phyloP scores from a whole-genome alignment of 805 yeast genomes.

The Candida qinlingensis region DNA sequence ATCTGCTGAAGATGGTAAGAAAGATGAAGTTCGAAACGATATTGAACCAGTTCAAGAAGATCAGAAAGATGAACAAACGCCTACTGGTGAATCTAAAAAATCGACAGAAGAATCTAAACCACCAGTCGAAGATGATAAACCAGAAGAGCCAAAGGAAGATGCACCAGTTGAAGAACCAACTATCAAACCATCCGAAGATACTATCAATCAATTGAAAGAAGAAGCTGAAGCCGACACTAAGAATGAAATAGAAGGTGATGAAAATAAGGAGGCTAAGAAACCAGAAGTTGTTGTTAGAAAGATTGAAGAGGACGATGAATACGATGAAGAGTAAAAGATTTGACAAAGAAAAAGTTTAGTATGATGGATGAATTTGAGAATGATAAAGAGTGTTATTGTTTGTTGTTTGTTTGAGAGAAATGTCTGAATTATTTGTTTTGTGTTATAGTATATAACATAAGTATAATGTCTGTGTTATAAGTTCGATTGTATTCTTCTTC shows the following conservation, averaged over 20 bases:
- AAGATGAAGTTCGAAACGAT: no score
- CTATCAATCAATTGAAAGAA: conserved; percentile 16
- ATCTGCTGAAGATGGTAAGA: no score
- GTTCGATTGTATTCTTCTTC: no score
- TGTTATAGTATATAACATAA: not conserved
- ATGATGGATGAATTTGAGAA: no score
- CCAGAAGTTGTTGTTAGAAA: conserved; percentile 34
- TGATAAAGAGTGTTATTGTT: no score
- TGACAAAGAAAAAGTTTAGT: no score
- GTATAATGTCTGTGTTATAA: no score
- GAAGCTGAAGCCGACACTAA: conserved; percentile 18
- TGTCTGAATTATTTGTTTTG: not conserved
- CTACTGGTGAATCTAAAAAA: not conserved
- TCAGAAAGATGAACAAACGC: not conserved
- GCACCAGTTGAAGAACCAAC: not conserved
- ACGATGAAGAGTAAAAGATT: conserved; percentile 30
- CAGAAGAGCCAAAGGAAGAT: not conserved
- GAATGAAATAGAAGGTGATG: conserved; percentile 31
- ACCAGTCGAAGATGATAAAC: not conserved
- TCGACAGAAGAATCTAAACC: not conserved
- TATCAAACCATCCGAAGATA: conserved; percentile 9
- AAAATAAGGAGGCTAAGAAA: conserved; percentile 24
- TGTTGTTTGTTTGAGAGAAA: not conserved
- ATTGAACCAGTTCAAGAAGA: not conserved
- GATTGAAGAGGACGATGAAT: conserved; percentile 34